Base-by-base conservation (phyloP, 2,329 filamentous ascomycete species). In the Shiraia sp. region DNA sequence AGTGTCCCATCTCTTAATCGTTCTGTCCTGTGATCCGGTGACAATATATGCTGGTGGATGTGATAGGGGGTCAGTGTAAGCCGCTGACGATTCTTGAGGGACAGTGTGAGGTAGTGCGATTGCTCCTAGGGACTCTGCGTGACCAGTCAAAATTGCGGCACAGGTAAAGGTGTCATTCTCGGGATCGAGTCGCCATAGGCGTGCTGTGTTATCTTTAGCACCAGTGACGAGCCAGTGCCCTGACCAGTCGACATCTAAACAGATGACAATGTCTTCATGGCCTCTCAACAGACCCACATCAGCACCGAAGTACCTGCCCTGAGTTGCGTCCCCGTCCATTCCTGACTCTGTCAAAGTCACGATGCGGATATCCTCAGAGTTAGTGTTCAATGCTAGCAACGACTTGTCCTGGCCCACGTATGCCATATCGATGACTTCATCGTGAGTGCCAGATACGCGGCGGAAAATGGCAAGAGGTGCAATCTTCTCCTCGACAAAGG, bases 171-270 rank as follows among this genome's bases (percentile, higher is more conserved):
- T 87, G 42, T 83, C 79, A 45, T 83, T 86, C 14, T 78, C 78
- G 0, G 86, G 81, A 63, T 97, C 92, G 17, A 99, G 75, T 38
- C 87, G 80, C 93, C 93, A 99, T 25, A 99, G 73, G 51, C 88
- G 85, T 13, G 92, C 93, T 2, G 88, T 93, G 62, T 97, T 99
- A 68, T 99, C 93, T 72, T 99, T 99, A 15, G 93, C 89, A 38
- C 92, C 93, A 1, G 93, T 97, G 10, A 87, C 92, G 27, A 99
- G 81, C 93, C 93, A 99, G 66, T 93, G 85, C 0, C 95, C 95
- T 8, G 93, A 97, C 90, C 90, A 96, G 71, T 99, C 93, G 2
- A 90, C 85, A 65, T 96, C 91, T 28, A 99, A 76, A 44, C 90
- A 91, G 56, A 99, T 95, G 46, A 99, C 88, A 36, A 99, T 96